Base-by-base conservation (phyloP, 805 yeast genomes). In the Wickerhamomyces canadensis region DNA sequence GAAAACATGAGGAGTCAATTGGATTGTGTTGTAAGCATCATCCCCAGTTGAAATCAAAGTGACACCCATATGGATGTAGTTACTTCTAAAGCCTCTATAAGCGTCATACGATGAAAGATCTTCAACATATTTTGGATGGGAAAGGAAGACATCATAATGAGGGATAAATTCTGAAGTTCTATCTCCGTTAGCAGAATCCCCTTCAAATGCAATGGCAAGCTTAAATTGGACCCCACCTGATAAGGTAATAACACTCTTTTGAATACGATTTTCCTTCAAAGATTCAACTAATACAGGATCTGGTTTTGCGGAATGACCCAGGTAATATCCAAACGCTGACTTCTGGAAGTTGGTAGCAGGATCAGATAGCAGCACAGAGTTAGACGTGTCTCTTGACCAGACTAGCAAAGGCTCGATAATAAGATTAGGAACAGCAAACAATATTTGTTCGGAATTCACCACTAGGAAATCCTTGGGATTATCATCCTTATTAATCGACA, bases 341-440 rank as follows among this genome's bases (percentile, higher is more conserved):
- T 65, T 54, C 12, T 75, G 64, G 25, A 68, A 60, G 30, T 66
- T 64, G 3, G 64, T 52, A 10, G 65, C 48, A n/a, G 68, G 60
- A 9, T 61, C 60, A 0, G 81, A 72, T 4, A 80, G 48, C 36
- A 68, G 73, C 0, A 77, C 59, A 1, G 72, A 50, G 15, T 68
- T 52, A 0, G 55, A 38, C 16, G 75, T 65, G 2, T 68, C 67
- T 35, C 79, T 67, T 4, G 74, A 70, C 89, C 89, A 83, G 7
- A 74, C 67, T 1, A 76, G 59, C 22, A 74, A 47, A 5, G 73
- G 72, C 29, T 60, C 62, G 1, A 80, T 73, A 31, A 80, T 60
- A 51, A 77, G 84, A 52, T 88, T 83, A 0, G 96, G 96, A 25
- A 86, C 77, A 25, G 81, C 78, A 67, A 85, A 81, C 21, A 73